Evolutionary conservation across 129 eudicot genomes (phyloP).

Genomic region (Tagetes erecta): DNA sequence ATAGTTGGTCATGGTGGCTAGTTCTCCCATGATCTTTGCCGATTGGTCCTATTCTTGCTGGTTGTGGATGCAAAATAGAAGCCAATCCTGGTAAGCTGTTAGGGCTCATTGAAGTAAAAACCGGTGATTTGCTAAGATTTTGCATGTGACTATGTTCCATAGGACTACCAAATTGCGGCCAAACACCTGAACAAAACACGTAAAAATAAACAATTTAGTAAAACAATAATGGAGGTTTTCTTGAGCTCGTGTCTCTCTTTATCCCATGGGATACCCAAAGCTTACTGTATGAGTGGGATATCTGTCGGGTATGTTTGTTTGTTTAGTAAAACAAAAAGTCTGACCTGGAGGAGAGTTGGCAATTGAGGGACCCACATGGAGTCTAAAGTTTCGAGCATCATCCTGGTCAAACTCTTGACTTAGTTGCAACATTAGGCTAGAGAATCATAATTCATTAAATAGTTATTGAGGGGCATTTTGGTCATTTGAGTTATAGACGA

Average conservation of each 20-base stretch:
- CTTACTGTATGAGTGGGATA: too few species aligned
- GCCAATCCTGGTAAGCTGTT: conserved; percentile 55
- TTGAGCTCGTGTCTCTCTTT: too few species aligned
- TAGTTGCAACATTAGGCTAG: conserved; percentile 66
- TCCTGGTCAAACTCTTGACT: conserved; percentile 71
- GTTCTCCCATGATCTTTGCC: conserved; percentile 58
- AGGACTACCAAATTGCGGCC: conserved; percentile 65
- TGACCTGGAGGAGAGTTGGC: conserved; percentile 73
- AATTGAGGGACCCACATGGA: conserved; percentile 55
- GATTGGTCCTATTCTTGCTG: conserved; percentile 56
- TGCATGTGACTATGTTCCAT: conserved; percentile 54
- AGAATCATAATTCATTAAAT: conserved; percentile 3
- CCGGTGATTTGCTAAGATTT: conserved; percentile 57
- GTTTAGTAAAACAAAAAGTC: conserved; percentile 9
- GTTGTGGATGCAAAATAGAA: conserved; percentile 54
- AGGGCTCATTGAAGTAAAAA: conserved; percentile 47
- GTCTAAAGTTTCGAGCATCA: conserved; percentile 57
- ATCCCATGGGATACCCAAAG: too few species aligned
- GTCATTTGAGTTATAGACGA: neutral
- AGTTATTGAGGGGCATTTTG: neutral
- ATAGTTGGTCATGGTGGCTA: conserved; percentile 41
- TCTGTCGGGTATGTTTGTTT: too few species aligned
- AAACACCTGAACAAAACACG: conserved; percentile 43
- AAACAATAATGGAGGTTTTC: neutral
- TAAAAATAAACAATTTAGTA: neutral